Evolutionary conservation across 1,284 basidiomycete genomes (phyloP).

Genomic region (Irpex rosettiformis): DNA sequence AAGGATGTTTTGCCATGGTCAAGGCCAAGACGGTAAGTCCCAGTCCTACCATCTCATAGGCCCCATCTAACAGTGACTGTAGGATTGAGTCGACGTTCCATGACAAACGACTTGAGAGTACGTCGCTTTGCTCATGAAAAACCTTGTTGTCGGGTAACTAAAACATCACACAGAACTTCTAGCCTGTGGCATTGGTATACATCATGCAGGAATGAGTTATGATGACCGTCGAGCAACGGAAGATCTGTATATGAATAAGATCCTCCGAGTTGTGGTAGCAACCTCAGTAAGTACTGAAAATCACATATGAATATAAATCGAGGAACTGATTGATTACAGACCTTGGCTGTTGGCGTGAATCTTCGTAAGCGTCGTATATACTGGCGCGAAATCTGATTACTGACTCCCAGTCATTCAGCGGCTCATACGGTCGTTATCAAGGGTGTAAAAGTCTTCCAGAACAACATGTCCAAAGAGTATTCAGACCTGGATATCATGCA

Average conservation of each 20-base stretch:
- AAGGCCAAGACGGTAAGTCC: conserved; percentile 42
- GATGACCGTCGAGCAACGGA: conserved; percentile 74
- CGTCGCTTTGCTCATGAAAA: conserved; percentile 9
- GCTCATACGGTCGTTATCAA: conserved; percentile 82
- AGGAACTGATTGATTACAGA: conserved; percentile 40
- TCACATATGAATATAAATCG: neutral
- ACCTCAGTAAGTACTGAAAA: conserved; percentile 56
- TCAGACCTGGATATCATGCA: conserved; percentile 82
- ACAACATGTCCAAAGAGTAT: conserved; percentile 65
- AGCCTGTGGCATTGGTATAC: conserved; percentile 71
- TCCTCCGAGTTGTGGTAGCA: conserved; percentile 66
- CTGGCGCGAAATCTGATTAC: neutral
- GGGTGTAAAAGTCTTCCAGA: conserved; percentile 73
- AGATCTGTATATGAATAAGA: conserved; percentile 62
- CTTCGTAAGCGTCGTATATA: conserved; percentile 51
- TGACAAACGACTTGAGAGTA: conserved; percentile 62
- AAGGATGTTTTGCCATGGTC: conserved; percentile 63
- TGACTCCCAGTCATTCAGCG: conserved; percentile 38
- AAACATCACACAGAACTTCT: conserved; percentile 49
- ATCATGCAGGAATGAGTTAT: conserved; percentile 81
- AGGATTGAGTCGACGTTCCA: conserved; percentile 55
- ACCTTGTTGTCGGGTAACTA: neutral
- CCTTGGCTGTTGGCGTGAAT: conserved; percentile 87
- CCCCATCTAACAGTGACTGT: neutral
- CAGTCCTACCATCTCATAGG: neutral